Evolutionary conservation across 108 stramenopile species (phyloP).

Genomic region (Skeletonema potamos): DNA sequence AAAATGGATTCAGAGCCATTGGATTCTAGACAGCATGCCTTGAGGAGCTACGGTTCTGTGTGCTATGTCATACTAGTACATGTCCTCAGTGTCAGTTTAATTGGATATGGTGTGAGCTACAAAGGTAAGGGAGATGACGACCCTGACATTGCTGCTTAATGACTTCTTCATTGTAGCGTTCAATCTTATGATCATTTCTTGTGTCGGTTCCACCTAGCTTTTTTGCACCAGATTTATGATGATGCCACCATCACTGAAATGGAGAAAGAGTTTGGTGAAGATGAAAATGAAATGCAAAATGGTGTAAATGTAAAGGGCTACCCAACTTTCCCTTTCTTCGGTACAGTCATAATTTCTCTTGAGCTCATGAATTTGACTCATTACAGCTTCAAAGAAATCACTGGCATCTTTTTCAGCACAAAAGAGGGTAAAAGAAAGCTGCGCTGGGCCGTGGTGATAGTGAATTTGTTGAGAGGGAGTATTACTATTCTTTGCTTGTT

Average conservation of each 20-base stretch:
- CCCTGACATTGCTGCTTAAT: no score
- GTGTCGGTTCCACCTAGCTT: no score
- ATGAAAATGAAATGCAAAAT: background rate
- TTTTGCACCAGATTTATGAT: no score
- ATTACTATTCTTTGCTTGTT: background rate
- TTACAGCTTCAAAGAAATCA: background rate
- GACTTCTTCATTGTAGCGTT: no score
- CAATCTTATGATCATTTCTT: no score
- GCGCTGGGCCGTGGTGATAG: background rate
- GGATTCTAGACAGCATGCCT: background rate
- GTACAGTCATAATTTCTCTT: conserved; percentile 1
- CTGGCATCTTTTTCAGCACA: background rate
- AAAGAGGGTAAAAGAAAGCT: background rate
- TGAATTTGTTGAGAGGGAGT: background rate
- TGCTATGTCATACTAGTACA: no score
- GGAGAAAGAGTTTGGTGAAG: background rate
- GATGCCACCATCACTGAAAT: no score
- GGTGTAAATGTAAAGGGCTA: no score
- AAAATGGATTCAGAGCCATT: background rate
- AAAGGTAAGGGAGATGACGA: no score
- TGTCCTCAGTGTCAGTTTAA: no score
- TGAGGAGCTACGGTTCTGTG: no score
- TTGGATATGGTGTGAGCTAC: no score
- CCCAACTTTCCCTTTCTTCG: background rate
- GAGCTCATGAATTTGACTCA: conserved; percentile 17